These are phyloP conservation scores for Blastomyces gilchristii DNA, from an alignment of 2,329 filamentous ascomycete genomes.

Conservation along the genomic window DNA sequence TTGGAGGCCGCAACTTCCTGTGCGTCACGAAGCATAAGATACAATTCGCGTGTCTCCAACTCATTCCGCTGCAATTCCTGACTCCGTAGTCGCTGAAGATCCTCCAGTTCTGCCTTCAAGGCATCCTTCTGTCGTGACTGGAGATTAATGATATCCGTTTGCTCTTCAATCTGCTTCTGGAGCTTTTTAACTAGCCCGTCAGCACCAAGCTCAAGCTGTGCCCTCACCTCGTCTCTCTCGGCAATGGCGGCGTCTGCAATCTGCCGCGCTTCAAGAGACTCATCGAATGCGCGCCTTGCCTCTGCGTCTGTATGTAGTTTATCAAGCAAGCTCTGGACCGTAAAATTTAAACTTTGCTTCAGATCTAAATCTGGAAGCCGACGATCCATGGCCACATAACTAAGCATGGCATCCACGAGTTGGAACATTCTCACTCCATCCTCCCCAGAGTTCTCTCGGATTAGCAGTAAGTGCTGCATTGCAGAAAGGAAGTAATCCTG, in stretches of 20 bases:
- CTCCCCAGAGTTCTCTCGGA: conserved; percentile 82
- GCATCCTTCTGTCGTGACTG: conserved; percentile 77
- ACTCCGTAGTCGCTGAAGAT: conserved; percentile 71
- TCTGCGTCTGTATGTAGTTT: conserved; percentile 95
- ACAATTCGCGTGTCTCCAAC: conserved; percentile 88
- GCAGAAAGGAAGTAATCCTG: conserved; percentile 95
- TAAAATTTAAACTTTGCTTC: conserved; percentile 95
- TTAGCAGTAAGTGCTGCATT: conserved; percentile 86
- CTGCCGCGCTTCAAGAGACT: conserved; percentile 78
- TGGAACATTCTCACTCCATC: conserved; percentile 94
- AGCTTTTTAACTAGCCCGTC: conserved; percentile 88
- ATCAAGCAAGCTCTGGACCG: conserved; percentile 87
- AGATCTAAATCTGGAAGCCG: conserved; percentile 92
- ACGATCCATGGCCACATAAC: conserved; percentile 97
- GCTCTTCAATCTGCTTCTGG: conserved; percentile 89
- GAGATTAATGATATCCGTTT: conserved; percentile 79
- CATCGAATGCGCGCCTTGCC: conserved; percentile 81
- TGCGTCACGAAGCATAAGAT: conserved; percentile 95
- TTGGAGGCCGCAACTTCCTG: conserved; percentile 91
- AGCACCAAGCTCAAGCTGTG: conserved; percentile 78
- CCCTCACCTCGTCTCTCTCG: conserved; percentile 88
- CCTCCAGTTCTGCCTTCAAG: conserved; percentile 80
- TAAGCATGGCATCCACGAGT: conserved; percentile 96
- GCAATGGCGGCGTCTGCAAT: conserved; percentile 93
- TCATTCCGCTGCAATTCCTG: conserved; percentile 93